These are phyloP conservation scores for Glomus cerebriforme DNA, from an alignment of 192 early-diverging fungal genomes.

Conservation along the genomic window DNA sequence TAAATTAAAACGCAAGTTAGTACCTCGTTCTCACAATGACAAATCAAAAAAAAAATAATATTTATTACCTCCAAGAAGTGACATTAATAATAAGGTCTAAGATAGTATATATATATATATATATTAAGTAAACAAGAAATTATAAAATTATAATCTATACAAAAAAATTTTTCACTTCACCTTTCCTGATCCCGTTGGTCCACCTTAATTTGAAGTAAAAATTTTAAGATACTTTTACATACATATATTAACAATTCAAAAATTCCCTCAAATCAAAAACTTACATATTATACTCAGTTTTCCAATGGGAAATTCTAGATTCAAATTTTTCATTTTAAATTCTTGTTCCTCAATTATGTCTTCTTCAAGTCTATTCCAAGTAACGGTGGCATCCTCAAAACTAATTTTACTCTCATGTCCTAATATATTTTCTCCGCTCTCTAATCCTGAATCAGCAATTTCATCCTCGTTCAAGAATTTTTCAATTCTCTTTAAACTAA, in stretches of 20 bases:
- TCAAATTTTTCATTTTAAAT: conserved; percentile 66
- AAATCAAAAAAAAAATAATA: not conserved
- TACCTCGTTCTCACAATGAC: too few relatives aligned
- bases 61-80: conserved; percentile 69
- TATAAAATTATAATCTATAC: not conserved
- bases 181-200: conserved; percentile 90
- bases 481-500: conserved; percentile 71
- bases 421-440: not conserved
- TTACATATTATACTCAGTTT: conserved; percentile 72
- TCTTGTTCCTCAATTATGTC: not conserved
- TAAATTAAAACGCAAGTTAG: too few relatives aligned
- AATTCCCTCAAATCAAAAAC: not conserved
- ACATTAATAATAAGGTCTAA: conserved; percentile 66
- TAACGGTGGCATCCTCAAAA: conserved; percentile 54
- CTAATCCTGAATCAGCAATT: conserved; percentile 33
- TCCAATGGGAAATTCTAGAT: conserved; percentile 66
- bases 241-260: not conserved
- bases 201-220: conserved; percentile 36
- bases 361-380: conserved; percentile 39
- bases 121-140: not conserved
- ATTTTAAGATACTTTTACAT: not conserved
- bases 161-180: not conserved
- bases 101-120: too few relatives aligned
- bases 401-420: conserved; percentile 31
- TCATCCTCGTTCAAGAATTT: conserved; percentile 77